Evolutionary conservation across 2,329 filamentous ascomycete species (phyloP).

Genomic region (Venturia effusa): DNA sequence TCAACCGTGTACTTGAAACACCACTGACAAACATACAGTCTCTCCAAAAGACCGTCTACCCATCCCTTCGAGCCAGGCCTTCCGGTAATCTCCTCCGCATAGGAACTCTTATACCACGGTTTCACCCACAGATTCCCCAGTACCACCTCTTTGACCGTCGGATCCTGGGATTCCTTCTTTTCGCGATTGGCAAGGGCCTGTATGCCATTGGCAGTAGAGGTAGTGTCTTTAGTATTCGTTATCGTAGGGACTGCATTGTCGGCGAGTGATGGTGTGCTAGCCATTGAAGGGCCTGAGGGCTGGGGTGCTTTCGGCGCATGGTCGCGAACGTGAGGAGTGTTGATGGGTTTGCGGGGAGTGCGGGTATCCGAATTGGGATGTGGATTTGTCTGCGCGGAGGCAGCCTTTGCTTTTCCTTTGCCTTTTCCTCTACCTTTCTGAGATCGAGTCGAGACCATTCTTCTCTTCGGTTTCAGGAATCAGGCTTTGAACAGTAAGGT

Average conservation of each 20-base stretch:
- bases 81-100: slow-evolving; percentile 53
- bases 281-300: not conserved
- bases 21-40: slow-evolving; percentile 77
- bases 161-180: slow-evolving; percentile 9
- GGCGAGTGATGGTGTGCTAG: not conserved
- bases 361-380: not conserved
- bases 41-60: slow-evolving; percentile 20
- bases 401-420: too few relatives aligned
- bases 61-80: slow-evolving; percentile 18
- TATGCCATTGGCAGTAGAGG: not conserved
- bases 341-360: not conserved
- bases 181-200: not conserved
- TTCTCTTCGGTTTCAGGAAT: not conserved
- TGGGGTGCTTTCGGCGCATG: not conserved
- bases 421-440: not conserved
- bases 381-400: not conserved
- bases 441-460: not conserved
- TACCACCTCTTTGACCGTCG: slow-evolving; percentile 75
- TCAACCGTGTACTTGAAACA: slow-evolving; percentile 86
- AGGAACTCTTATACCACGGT: slow-evolving; percentile 90
- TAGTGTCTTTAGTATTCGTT: not conserved
- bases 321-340: not conserved
- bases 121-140: slow-evolving; percentile 75
- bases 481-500: not conserved
- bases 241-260: not conserved